Evolutionary conservation across 179 eudicot genomes (phyloP).

Genomic region (Pouteria campechiana): DNA sequence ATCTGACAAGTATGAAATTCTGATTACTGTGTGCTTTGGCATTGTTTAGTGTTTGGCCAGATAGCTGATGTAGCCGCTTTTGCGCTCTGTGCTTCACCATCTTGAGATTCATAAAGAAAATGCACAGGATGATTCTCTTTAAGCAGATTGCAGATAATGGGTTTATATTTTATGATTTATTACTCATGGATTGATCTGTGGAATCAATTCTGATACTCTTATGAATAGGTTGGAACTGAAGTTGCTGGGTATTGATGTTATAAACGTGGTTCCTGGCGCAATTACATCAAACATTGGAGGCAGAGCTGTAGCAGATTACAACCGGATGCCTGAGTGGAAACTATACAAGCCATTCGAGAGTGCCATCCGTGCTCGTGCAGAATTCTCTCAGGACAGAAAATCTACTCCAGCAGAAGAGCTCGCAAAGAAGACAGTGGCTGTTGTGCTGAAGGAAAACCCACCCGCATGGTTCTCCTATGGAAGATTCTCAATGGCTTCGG

Average conservation of each 20-base stretch:
- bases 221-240: conserved; percentile 59
- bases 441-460: conserved; percentile 43
- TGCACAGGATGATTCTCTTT: no score
- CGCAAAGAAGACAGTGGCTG: conserved; percentile 58
- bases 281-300: conserved; percentile 56
- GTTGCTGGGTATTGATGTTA: conserved; percentile 67
- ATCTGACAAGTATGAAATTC: no score
- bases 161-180: no score
- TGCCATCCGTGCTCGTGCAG: conserved; percentile 54
- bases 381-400: conserved; percentile 42
- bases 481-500: conserved; percentile 40
- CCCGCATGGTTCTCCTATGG: conserved; percentile 81
- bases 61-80: no score
- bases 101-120: no score
- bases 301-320: conserved; percentile 35
- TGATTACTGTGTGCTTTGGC: no score
- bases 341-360: conserved; percentile 50
- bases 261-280: conserved; percentile 69
- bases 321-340: conserved; percentile 73
- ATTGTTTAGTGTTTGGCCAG: no score
- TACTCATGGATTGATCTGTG: no score
- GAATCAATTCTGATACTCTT: no score
- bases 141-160: no score
- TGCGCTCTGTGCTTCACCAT: no score
- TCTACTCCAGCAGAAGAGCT: conserved; percentile 72